Percentiles rank a stretch among this genome's conserved stretches.
phyloP scores from a whole-genome alignment of 192 early-diverging fungal species.

The Rhizoclosmatium sp. region DNA sequence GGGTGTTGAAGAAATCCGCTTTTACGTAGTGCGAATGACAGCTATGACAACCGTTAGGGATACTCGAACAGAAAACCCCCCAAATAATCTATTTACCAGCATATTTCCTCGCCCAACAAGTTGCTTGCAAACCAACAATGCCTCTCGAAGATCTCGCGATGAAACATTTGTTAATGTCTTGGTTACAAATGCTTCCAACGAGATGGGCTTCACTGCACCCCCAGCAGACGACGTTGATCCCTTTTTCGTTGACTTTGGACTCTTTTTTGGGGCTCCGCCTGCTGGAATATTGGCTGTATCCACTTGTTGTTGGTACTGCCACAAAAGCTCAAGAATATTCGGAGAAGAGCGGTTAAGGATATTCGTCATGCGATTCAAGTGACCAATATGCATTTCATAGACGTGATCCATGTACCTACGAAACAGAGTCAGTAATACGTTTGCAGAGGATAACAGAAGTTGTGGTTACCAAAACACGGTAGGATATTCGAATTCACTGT shows the following conservation, averaged over 20 bases:
- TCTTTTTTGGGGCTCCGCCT: constrained; percentile 1
- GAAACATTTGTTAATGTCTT: background rate
- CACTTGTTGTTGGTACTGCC: constrained; percentile 26
- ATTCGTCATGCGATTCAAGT: constrained; percentile 3
- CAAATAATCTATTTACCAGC: constrained; percentile 3
- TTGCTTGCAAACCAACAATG: constrained; percentile 12
- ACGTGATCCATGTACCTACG: constrained; percentile 28
- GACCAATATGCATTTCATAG: constrained; percentile 23
- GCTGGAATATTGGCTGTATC: background rate
- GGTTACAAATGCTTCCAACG: constrained; percentile 12
- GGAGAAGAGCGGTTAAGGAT: background rate
- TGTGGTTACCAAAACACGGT: constrained; percentile 21
- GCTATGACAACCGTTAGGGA: background rate
- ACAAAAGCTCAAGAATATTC: constrained; percentile 19
- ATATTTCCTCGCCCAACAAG: constrained; percentile 24
- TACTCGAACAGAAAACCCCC: background rate
- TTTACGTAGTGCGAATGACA: constrained; percentile 3
- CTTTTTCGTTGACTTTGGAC: background rate
- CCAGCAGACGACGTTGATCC: background rate
- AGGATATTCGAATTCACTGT: constrained; percentile 37
- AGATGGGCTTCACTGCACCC: background rate
- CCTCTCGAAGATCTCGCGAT: background rate
- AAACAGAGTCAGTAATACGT: background rate
- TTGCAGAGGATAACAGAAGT: background rate
- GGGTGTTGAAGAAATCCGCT: constrained; percentile 16